phyloP scores from a whole-genome alignment of 2,329 filamentous ascomycete species.

The Fusarium sp. region DNA sequence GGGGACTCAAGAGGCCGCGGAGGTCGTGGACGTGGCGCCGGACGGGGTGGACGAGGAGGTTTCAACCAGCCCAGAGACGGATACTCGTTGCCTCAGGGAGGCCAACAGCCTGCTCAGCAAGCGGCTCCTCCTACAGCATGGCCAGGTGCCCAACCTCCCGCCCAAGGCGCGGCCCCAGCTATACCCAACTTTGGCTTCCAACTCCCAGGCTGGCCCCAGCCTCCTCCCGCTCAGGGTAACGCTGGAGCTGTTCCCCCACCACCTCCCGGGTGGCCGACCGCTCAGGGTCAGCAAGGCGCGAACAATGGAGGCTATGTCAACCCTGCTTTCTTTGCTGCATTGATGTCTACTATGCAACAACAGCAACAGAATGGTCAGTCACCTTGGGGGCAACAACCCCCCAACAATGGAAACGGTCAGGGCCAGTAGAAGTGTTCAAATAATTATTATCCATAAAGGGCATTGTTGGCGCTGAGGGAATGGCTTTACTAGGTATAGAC shows the following conservation, averaged over 20 bases:
- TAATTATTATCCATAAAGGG: neutral
- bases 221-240: slow-evolving; percentile 37
- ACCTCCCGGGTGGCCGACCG: slow-evolving; percentile 51
- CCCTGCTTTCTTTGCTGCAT: slow-evolving; percentile 65
- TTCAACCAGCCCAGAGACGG: slow-evolving; percentile 51
- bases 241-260: slow-evolving; percentile 56
- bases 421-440: slow-evolving; percentile 35
- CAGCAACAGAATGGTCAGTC: slow-evolving; percentile 47
- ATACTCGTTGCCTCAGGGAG: slow-evolving; percentile 54
- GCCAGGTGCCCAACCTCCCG: slow-evolving; percentile 26
- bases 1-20: slow-evolving; percentile 60
- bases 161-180: slow-evolving; percentile 38
- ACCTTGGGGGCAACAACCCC: slow-evolving; percentile 46
- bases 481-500: slow-evolving; percentile 27
- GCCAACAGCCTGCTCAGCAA: slow-evolving; percentile 50
- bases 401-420: slow-evolving; percentile 42
- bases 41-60: slow-evolving; percentile 54
- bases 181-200: slow-evolving; percentile 57
- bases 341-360: slow-evolving; percentile 58
- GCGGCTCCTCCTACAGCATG: slow-evolving; percentile 29
- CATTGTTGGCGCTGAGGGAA: slow-evolving; percentile 32
- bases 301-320: slow-evolving; percentile 63
- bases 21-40: slow-evolving; percentile 55
- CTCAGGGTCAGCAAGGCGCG: slow-evolving; percentile 48
- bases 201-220: slow-evolving; percentile 57